These are phyloP conservation scores for Globisporangium sylvaticum DNA, from an alignment of 352 stramenopile genomes.

Conservation along the genomic window DNA sequence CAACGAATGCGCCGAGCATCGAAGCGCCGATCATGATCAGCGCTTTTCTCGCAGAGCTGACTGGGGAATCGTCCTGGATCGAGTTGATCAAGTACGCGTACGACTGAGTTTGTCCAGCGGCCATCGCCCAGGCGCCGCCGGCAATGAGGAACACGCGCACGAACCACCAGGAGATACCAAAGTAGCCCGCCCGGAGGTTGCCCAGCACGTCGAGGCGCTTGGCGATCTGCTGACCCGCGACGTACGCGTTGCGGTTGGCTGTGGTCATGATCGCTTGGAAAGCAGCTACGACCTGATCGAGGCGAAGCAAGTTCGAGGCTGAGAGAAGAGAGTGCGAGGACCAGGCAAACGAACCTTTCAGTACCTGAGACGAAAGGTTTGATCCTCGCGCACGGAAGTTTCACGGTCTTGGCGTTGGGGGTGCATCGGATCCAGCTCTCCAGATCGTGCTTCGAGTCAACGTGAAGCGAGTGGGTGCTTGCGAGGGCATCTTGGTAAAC, in stretches of 20 bases:
- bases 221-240: neutral
- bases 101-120: neutral
- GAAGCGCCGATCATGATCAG: neutral
- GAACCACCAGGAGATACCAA: slow-evolving; percentile 3
- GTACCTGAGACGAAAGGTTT: no score
- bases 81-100: neutral
- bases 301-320: no score
- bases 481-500: no score
- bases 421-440: no score
- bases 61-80: neutral
- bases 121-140: neutral
- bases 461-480: no score
- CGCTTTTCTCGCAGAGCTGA: neutral
- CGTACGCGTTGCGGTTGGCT: neutral
- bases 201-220: neutral
- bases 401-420: no score
- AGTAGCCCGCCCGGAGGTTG: neutral
- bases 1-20: slow-evolving; percentile 32
- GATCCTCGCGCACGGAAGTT: no score
- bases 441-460: no score
- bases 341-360: no score
- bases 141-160: neutral
- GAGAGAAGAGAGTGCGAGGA: no score
- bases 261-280: neutral
- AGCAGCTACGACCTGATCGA: no score